Evolutionary conservation across 768 basidiomycete genomes (phyloP).

Genomic region (Tricholoma sp.): DNA sequence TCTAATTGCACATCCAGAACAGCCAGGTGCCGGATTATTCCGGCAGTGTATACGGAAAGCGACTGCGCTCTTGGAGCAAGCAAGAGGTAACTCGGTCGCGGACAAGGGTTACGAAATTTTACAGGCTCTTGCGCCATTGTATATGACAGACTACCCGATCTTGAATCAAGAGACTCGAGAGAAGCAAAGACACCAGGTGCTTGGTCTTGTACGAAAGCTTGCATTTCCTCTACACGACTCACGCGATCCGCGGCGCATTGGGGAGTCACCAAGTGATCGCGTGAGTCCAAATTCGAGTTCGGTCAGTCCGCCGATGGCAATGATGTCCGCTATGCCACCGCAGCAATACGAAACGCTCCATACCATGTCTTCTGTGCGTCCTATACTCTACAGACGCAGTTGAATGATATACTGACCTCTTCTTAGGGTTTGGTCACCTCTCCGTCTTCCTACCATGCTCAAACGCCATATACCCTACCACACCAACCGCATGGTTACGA

Average conservation of each 20-base stretch:
- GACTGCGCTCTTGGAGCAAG: slow-evolving; percentile 59
- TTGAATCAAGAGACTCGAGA: slow-evolving; percentile 47
- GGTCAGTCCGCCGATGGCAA: slow-evolving; percentile 48
- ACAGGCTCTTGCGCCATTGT: slow-evolving; percentile 67
- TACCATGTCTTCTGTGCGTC: slow-evolving; percentile 12
- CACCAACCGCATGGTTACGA: slow-evolving; percentile 30
- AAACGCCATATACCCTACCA: neutral
- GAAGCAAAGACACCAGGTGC: slow-evolving; percentile 54
- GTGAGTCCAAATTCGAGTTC: slow-evolving; percentile 49
- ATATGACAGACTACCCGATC: slow-evolving; percentile 55
- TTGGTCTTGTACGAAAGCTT: slow-evolving; percentile 66
- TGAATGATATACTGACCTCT: neutral
- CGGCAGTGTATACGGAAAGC: slow-evolving; percentile 72
- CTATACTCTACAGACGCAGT: neutral
- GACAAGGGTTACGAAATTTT: slow-evolving; percentile 75
- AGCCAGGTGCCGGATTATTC: slow-evolving; percentile 73
- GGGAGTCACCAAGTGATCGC: slow-evolving; percentile 44
- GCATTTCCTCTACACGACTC: slow-evolving; percentile 81
- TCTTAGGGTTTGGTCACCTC: neutral
- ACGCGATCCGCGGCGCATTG: slow-evolving; percentile 45
- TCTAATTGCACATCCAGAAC: slow-evolving; percentile 74
- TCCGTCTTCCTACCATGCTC: neutral
- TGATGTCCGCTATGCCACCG: slow-evolving; percentile 29
- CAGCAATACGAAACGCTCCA: slow-evolving; percentile 32
- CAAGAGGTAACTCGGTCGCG: slow-evolving; percentile 59